These are phyloP conservation scores for Paratinospora sagittata DNA, from an alignment of 164 flowering plant genomes.

Conservation along the genomic window DNA sequence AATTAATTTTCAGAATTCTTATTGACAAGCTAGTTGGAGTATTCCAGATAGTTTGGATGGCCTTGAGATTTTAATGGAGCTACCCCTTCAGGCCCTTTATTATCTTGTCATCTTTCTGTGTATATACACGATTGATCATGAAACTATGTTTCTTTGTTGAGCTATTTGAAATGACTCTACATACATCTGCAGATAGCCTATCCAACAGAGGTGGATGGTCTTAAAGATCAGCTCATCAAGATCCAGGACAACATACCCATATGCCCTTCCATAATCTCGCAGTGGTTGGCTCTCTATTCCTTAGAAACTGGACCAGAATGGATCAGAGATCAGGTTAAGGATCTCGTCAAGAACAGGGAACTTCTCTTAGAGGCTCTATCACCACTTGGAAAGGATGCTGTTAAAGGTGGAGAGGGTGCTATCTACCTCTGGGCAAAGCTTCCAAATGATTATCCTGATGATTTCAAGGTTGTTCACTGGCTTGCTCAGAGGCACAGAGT, in stretches of 20 bases:
- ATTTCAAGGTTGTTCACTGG: conserved; percentile 76
- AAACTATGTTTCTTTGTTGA: not conserved
- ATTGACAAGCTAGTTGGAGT: not conserved
- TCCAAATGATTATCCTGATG: conserved; percentile 58
- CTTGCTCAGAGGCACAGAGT: conserved; percentile 64
- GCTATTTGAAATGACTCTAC: not conserved
- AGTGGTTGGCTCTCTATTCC: conserved; percentile 73
- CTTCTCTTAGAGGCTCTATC: conserved; percentile 66
- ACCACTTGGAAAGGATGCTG: conserved; percentile 67
- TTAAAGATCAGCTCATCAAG: conserved; percentile 72
- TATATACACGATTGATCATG: not conserved
- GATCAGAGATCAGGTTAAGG: conserved; percentile 71
- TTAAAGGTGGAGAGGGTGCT: conserved; percentile 99
- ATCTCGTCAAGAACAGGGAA: conserved; percentile 62
- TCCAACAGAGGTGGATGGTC: conserved; percentile 68
- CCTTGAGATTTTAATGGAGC: not conserved
- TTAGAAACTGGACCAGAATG: conserved; percentile 76
- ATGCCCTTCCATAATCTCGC: conserved; percentile 86
- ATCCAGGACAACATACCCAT: conserved; percentile 96
- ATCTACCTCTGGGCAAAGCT: conserved; percentile 93
- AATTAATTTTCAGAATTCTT: not conserved
- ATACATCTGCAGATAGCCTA: conserved; percentile 74
- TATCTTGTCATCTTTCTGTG: not conserved
- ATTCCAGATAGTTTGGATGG: not conserved
- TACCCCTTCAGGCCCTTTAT: not conserved